Base-by-base conservation (phyloP, 768 basidiomycete species). In the Amanita molliuscula region DNA sequence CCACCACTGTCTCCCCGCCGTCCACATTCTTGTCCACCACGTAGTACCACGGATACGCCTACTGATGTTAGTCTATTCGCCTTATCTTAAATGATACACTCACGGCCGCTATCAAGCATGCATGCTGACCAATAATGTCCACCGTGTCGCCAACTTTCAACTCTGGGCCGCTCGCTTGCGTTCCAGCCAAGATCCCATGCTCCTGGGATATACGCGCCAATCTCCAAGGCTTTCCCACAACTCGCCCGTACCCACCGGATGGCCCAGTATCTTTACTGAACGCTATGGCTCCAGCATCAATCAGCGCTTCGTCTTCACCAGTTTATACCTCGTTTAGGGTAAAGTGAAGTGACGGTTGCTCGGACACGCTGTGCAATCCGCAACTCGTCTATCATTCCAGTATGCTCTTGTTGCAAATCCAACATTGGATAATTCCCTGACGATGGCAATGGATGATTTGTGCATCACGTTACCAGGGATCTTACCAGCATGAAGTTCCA, bases 251-350 rank as follows among this genome's bases (percentile, higher is more conserved):
- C 3, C 78, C 81, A 7, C 76, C 76, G 23, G 75, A 79, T 2
- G 79, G 83, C 0, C 90, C 91, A 0, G 73, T 82, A 62, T 92
- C 91, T 65, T 90, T 91, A 62, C 86, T 89, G 69, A 94, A 84
- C 3, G 88, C 89, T 53, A 91, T 79, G 2, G 78, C 87, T 5
- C 89, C 91, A 6, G 84, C 85, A 64, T 95, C 89, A 50, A 74
- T 81, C 68, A 91, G 67, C 3, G 84, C 86, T 61, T 90, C 86
- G 58, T 88, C 85, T 43, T 66, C 61, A 1, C 80, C 83, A 34
- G n/a, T 71, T 67, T 20, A 60, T 70, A 7, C 80, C 79, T 52
- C 88, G 73, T 10, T 77, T 79, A 0, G 85, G 80, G 61, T 93
- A 92, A 54, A 79, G 76, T n/a, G 88, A 90, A 41, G 89, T 71